Conservation (phyloP, 441 rosid species). For the Pelargonium citronellum region DNA sequence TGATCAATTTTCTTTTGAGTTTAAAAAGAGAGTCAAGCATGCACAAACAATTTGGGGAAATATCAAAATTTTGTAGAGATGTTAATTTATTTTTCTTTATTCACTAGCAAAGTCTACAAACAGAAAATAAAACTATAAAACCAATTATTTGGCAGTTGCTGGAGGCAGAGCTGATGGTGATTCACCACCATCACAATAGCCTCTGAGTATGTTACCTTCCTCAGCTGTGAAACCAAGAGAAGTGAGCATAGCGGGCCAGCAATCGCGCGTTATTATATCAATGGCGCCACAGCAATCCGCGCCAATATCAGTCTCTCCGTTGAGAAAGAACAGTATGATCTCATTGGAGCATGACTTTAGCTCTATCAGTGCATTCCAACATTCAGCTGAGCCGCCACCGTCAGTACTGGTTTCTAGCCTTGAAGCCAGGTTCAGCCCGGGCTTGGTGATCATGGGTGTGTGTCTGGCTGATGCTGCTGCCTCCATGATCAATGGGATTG, state of each 20-base stretch:
- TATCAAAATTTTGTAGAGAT: no score
- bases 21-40: no score
- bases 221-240: slow-evolving; percentile 44
- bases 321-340: slow-evolving; percentile 49
- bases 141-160: no score
- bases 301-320: slow-evolving; percentile 44
- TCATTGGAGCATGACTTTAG: slow-evolving; percentile 52
- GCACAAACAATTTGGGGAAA: no score
- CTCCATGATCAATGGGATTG: no score
- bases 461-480: no score
- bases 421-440: slow-evolving; percentile 30
- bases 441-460: slow-evolving; percentile 6
- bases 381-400: slow-evolving; percentile 45
- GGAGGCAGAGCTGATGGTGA: slow-evolving; percentile 3
- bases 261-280: slow-evolving; percentile 35
- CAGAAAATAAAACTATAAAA: no score
- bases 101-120: no score
- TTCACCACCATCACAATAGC: slow-evolving; percentile 30
- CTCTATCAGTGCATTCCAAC: slow-evolving; percentile 50
- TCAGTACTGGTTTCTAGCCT: slow-evolving; percentile 30
- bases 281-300: slow-evolving; percentile 43
- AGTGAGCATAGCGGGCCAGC: slow-evolving; percentile 60
- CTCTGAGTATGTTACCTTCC: slow-evolving; percentile 42
- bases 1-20: no score
- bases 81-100: no score